Percentiles rank a stretch among this genome's conserved stretches.
phyloP scores from a whole-genome alignment of 176 grass and related monocot genomes.

The Zea luxurians region DNA sequence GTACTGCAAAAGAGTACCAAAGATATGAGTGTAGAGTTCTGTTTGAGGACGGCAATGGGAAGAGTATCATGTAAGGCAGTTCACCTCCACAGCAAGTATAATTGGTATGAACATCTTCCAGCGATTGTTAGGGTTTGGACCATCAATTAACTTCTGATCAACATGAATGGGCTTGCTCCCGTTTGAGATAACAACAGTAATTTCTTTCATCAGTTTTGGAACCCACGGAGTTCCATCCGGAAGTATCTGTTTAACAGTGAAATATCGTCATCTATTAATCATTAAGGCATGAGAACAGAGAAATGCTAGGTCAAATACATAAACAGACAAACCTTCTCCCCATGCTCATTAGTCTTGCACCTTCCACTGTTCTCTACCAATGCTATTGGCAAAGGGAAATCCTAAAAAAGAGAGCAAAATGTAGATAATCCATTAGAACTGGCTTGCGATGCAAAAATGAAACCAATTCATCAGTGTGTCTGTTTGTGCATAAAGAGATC shows the following conservation, averaged over 20 bases:
- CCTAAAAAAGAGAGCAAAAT: conserved; percentile 48
- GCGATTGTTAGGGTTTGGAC: conserved; percentile 79
- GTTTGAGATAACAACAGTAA: conserved; percentile 74
- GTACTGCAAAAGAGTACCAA: conserved; percentile 56
- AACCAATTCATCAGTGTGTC: neutral
- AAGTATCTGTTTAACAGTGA: conserved; percentile 60
- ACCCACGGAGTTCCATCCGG: conserved; percentile 85
- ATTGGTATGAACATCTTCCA: conserved; percentile 87
- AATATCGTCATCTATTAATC: conserved; percentile 20
- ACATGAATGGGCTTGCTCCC: conserved; percentile 72
- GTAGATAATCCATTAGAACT: conserved; percentile 23
- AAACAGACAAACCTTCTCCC: conserved; percentile 75
- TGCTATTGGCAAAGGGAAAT: conserved; percentile 63
- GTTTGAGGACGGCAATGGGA: neutral
- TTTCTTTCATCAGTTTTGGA: conserved; percentile 83
- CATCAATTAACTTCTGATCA: conserved; percentile 93
- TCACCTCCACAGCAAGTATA: conserved; percentile 74
- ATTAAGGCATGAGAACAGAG: neutral
- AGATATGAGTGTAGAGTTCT: conserved; percentile 15
- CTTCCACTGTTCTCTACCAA: conserved; percentile 95
- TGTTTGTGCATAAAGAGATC: neutral
- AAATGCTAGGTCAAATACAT: conserved; percentile 23
- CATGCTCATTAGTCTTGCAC: conserved; percentile 87
- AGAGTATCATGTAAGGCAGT: neutral
- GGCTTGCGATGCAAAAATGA: neutral